Conservation (phyloP, 768 basidiomycete genomes). For the Macrolepiota albuminosa region DNA sequence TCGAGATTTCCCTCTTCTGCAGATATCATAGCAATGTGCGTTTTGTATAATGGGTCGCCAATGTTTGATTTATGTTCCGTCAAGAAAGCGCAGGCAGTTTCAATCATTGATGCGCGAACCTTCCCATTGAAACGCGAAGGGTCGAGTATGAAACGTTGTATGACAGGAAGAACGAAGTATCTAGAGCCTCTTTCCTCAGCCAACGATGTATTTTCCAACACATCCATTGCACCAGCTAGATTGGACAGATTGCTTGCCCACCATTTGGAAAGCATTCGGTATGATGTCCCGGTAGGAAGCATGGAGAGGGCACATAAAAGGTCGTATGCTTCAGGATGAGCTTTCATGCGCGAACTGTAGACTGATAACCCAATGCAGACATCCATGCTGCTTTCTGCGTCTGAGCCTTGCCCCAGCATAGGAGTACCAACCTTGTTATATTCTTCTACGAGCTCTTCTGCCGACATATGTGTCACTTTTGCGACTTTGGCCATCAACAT, state of each 20-base stretch:
- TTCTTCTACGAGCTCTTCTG: slow-evolving; percentile 1
- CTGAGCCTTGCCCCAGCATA: slow-evolving; percentile 3
- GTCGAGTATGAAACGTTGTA: slow-evolving; percentile 16
- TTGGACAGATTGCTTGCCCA: slow-evolving; percentile 6
- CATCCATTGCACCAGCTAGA: slow-evolving; percentile 1
- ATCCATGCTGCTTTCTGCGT: slow-evolving; percentile 4
- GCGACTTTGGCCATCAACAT: slow-evolving; percentile 26
- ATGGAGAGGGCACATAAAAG: slow-evolving; percentile 18
- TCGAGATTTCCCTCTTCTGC: slow-evolving; percentile 15
- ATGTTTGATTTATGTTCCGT: slow-evolving; percentile 9
- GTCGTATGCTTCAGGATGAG: slow-evolving; percentile 1
- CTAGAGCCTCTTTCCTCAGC: slow-evolving; percentile 4
- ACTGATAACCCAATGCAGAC: slow-evolving; percentile 11
- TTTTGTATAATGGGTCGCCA: slow-evolving; percentile 12
- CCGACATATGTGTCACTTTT: background rate
- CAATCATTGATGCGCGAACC: slow-evolving; percentile 6
- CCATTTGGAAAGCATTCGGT: slow-evolving; percentile 8
- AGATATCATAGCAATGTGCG: background rate
- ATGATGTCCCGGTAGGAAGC: slow-evolving; percentile 20
- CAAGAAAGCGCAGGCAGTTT: slow-evolving; percentile 13
- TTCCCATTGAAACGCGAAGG: slow-evolving; percentile 6
- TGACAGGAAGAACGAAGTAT: slow-evolving; percentile 16
- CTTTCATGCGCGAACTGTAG: slow-evolving; percentile 7
- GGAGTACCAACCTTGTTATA: background rate
- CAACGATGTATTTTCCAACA: slow-evolving; percentile 5